Percentiles rank a stretch among this genome's conserved stretches.
Conservation (phyloP, 202 grass and related monocot species). For the Setaria italica region DNA sequence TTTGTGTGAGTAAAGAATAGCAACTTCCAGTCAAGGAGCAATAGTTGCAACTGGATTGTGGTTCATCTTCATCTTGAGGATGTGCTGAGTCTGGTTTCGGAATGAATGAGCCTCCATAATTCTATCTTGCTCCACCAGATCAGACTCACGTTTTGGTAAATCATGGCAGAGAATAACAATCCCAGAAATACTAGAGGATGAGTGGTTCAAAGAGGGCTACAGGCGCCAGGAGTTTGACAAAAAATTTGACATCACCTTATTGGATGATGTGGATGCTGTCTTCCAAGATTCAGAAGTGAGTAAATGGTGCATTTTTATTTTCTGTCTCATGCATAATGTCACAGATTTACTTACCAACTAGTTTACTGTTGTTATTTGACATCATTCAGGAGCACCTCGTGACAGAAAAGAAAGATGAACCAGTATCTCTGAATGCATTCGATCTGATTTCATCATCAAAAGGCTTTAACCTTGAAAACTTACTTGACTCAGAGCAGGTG, state of each 20-base stretch:
- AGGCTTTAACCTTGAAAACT: constrained; percentile 73
- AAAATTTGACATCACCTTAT: neutral
- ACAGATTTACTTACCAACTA: constrained; percentile 28
- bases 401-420: constrained; percentile 68
- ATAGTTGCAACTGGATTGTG: too few relatives aligned
- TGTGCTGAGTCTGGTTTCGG: too few relatives aligned
- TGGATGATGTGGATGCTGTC: constrained; percentile 75
- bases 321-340: constrained; percentile 5
- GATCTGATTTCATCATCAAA: constrained; percentile 77
- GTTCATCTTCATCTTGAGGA: too few relatives aligned
- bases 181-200: too few relatives aligned
- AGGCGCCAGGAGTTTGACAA: too few relatives aligned
- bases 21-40: too few relatives aligned
- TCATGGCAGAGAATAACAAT: too few relatives aligned
- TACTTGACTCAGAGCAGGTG: constrained; percentile 71
- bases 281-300: constrained; percentile 82
- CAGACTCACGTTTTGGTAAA: too few relatives aligned
- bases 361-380: constrained; percentile 6
- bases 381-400: constrained; percentile 69
- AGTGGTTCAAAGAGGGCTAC: too few relatives aligned
- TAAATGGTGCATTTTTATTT: constrained; percentile 5
- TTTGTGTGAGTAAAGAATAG: too few relatives aligned
- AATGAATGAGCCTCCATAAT: too few relatives aligned
- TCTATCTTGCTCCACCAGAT: too few relatives aligned
- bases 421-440: constrained; percentile 73